Conservation (phyloP, 352 stramenopile species). For the Aphanomyces cochlioides region DNA sequence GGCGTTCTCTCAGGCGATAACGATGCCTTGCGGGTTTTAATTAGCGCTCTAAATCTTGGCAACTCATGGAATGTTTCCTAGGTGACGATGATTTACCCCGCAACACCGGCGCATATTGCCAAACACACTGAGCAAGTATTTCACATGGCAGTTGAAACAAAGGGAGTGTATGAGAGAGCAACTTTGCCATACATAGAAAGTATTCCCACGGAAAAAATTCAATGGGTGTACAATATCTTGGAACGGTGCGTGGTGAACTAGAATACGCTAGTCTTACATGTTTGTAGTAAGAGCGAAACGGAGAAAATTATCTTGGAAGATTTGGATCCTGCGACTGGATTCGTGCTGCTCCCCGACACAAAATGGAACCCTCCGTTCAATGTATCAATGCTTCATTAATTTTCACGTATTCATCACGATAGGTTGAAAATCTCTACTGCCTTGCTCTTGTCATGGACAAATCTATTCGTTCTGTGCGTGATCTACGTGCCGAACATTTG, state of each 20-base stretch:
- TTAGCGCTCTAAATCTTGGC: background rate
- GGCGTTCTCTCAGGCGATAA: constrained; percentile 60
- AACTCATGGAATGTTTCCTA: constrained; percentile 20
- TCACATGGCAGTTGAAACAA: constrained; percentile 80
- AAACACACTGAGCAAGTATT: constrained; percentile 84
- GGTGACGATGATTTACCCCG: constrained; percentile 80
- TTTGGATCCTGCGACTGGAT: constrained; percentile 53
- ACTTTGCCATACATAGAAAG: constrained; percentile 74
- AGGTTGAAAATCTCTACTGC: constrained; percentile 79
- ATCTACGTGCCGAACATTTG: constrained; percentile 59
- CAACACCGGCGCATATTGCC: constrained; percentile 67
- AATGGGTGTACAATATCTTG: constrained; percentile 88
- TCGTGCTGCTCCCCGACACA: constrained; percentile 78
- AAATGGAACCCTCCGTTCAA: constrained; percentile 76
- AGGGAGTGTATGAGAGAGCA: constrained; percentile 65
- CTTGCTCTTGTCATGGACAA: constrained; percentile 76
- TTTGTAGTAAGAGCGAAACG: constrained; percentile 64
- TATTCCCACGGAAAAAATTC: constrained; percentile 66
- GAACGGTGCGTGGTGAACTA: constrained; percentile 57
- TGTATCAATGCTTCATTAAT: constrained; percentile 34
- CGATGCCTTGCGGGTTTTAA: constrained; percentile 69
- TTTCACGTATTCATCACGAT: background rate
- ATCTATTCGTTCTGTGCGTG: constrained; percentile 68
- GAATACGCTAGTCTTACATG: background rate
- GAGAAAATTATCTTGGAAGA: constrained; percentile 81